Conservation (phyloP, 75 land plant genomes). For the Picea glauca region DNA sequence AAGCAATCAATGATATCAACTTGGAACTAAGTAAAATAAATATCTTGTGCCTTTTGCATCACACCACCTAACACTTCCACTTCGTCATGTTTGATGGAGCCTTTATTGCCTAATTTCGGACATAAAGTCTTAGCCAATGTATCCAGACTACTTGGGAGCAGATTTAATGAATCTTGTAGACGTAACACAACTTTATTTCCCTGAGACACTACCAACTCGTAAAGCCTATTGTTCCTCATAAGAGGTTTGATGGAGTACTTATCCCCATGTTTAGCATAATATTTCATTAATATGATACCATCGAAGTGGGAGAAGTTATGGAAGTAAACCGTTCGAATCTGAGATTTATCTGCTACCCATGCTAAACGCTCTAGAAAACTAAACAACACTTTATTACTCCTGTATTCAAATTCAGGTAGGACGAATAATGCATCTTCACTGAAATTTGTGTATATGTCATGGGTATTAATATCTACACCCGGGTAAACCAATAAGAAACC, state of each 20-base stretch:
- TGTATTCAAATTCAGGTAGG: not conserved
- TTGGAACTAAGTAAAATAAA: conserved; percentile 1
- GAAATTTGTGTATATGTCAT: not conserved
- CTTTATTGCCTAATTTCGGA: conserved; percentile 2
- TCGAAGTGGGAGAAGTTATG: not conserved
- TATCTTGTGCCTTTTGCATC: conserved; percentile 11
- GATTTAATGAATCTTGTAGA: not conserved
- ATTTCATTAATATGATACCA: not conserved
- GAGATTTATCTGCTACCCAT: not conserved
- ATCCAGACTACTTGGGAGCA: conserved; percentile 9
- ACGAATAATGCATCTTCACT: not conserved
- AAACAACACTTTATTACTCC: not conserved
- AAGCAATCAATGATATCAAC: not conserved
- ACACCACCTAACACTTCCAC: conserved; percentile 12
- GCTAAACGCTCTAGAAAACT: not conserved
- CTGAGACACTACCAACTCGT: not conserved
- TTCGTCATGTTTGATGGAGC: conserved; percentile 3
- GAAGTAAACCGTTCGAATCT: not conserved
- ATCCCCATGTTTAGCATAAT: not conserved
- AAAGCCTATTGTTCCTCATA: conserved; percentile 4
- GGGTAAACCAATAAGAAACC: not conserved
- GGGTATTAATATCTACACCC: not conserved
- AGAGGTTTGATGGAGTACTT: conserved; percentile 1
- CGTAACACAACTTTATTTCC: not conserved
- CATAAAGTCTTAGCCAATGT: conserved; percentile 9